These are phyloP conservation scores for Salicornia ramosissima DNA, from an alignment of 148 eudicot genomes.

Conservation along the genomic window DNA sequence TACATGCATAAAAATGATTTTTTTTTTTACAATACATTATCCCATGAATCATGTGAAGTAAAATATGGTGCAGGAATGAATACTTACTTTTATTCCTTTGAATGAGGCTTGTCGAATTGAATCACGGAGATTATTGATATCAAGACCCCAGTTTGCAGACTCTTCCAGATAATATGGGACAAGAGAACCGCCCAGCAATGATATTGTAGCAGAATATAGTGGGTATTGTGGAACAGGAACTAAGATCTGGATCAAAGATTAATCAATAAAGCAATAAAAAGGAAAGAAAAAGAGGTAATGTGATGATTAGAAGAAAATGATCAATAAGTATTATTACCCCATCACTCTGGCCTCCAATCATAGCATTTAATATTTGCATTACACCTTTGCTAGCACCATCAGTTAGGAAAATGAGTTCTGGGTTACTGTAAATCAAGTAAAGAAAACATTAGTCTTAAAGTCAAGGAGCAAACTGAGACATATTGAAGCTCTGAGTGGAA, in stretches of 20 bases:
- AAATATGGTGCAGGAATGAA: not conserved
- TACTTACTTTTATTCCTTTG: conserved; percentile 84
- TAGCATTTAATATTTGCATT: conserved; percentile 75
- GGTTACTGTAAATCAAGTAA: conserved; percentile 54
- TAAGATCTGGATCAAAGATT: conserved; percentile 50
- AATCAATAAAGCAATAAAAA: not conserved
- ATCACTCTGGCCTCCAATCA: conserved; percentile 64
- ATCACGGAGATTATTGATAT: conserved; percentile 69
- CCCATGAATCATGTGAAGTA: not conserved
- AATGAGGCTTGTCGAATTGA: conserved; percentile 66
- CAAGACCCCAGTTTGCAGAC: conserved; percentile 98
- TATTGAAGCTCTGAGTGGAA: not conserved
- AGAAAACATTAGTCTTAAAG: conserved; percentile 5
- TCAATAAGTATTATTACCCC: conserved; percentile 56
- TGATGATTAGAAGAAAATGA: not conserved
- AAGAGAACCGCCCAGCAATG: conserved; percentile 83
- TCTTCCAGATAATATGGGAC: conserved; percentile 98
- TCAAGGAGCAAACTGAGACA: conserved; percentile 1
- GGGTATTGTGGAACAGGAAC: conserved; percentile 99
- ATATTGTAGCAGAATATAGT: conserved; percentile 91
- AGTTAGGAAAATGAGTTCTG: conserved; percentile 91
- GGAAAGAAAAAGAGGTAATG: not conserved
- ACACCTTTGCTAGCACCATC: conserved; percentile 99
- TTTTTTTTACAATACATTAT: not conserved
- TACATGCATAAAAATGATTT: not conserved